Conservation (phyloP, 257 asterid genomes). For the Solanum piurae region DNA sequence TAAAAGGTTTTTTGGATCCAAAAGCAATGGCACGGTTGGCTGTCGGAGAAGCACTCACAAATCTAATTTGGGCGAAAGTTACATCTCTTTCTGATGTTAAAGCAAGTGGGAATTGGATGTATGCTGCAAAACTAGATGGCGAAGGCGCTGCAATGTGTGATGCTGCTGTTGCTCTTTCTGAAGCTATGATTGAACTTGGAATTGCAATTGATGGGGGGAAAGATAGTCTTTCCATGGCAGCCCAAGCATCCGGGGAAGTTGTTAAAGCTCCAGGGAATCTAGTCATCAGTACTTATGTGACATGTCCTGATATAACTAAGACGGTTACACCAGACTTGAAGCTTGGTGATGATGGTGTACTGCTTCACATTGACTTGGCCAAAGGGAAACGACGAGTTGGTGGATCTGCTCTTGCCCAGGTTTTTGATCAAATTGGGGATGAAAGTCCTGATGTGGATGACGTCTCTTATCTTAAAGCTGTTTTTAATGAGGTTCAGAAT, state of each 20-base stretch:
- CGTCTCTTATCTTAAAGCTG: constrained; percentile 54
- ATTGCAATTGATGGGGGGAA: constrained; percentile 95
- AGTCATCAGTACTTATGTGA: constrained; percentile 82
- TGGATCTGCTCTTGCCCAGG: constrained; percentile 94
- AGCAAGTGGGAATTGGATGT: constrained; percentile 98
- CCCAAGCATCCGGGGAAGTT: constrained; percentile 70
- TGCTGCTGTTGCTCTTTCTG: constrained; percentile 80
- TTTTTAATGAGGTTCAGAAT: constrained; percentile 65
- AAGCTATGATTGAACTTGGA: constrained; percentile 93
- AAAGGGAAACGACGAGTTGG: constrained; percentile 79
- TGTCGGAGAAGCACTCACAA: constrained; percentile 87
- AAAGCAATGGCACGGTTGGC: constrained; percentile 91
- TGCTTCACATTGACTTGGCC: constrained; percentile 80
- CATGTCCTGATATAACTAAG: constrained; percentile 90
- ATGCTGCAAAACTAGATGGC: constrained; percentile 90
- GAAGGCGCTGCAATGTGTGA: constrained; percentile 98
- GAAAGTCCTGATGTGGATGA: constrained; percentile 88
- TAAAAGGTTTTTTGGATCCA: constrained; percentile 81
- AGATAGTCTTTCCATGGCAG: constrained; percentile 97
- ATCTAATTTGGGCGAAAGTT: constrained; percentile 83
- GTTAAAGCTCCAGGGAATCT: constrained; percentile 96
- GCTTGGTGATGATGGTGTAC: constrained; percentile 71
- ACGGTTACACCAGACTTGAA: constrained; percentile 86
- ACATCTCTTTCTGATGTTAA: constrained; percentile 87
- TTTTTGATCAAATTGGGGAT: constrained; percentile 71